Evolutionary conservation across 2,329 filamentous ascomycete species (phyloP).

Genomic region (Hypoxylon rubiginosum): DNA sequence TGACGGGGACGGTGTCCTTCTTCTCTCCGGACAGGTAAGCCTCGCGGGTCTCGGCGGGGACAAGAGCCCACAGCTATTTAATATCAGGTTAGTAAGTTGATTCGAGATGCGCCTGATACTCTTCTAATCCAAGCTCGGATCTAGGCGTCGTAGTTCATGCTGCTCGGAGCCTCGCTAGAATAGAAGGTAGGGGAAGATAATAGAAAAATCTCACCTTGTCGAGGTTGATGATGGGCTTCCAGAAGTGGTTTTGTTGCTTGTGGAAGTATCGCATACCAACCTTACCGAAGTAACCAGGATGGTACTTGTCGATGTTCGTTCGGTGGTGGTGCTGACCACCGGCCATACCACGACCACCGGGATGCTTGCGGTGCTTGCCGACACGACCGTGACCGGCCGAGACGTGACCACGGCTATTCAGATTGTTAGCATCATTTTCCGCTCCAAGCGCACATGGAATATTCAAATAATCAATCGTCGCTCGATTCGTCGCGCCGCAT

Average conservation of each 20-base stretch:
- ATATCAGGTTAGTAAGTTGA: constrained; percentile 24
- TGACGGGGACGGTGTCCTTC: constrained; percentile 93
- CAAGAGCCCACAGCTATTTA: constrained; percentile 89
- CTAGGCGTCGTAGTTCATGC: neutral
- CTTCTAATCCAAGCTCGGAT: neutral
- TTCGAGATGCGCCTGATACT: neutral
- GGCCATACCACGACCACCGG: constrained; percentile 86
- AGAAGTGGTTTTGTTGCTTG: constrained; percentile 94
- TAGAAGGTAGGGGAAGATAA: neutral
- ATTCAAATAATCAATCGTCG: constrained; percentile 17
- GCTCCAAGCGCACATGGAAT: neutral
- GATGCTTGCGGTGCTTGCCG: constrained; percentile 98
- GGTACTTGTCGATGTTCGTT: constrained; percentile 87
- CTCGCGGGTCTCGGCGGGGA: constrained; percentile 92
- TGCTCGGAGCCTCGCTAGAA: neutral
- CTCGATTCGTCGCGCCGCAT: constrained; percentile 31
- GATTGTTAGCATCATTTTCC: constrained; percentile 49
- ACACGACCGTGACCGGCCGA: constrained; percentile 98
- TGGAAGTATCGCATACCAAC: constrained; percentile 97
- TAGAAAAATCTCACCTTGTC: constrained; percentile 82
- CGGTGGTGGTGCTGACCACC: constrained; percentile 99
- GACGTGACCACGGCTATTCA: constrained; percentile 90
- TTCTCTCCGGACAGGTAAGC: constrained; percentile 86
- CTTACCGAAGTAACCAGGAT: constrained; percentile 99
- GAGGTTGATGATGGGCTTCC: constrained; percentile 98